Evolutionary conservation across 2,329 filamentous ascomycete genomes (phyloP), one percentile per base, ranked within the genome.

Genomic region (Ophiocordyceps camponoti-saundersi): DNA sequence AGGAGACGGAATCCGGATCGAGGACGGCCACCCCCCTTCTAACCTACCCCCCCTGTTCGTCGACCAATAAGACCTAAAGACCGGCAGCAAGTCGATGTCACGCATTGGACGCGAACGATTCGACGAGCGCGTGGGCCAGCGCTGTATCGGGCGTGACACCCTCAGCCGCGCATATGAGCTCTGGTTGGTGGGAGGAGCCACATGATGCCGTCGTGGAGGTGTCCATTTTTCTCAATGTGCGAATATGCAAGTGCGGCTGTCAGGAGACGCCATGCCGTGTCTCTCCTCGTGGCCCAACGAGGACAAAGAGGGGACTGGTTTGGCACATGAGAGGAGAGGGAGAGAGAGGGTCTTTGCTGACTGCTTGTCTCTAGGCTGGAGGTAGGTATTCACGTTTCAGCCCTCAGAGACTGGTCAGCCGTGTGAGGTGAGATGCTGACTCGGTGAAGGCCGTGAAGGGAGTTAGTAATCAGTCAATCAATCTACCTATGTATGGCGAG

Each of bases 11-110:
- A 59, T 56, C 56, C 56, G 58, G 58, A 57, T 59, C 58, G 58
- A 56, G 61, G 62, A 59, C 58, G 3, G 56, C 60, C 60, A 56
- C 57, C 61, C 60, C 48, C 54, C 60, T n/a, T 55, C 59, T 58
- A 58, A 8, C 36, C 11, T 12, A 40, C n/a, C n/a, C n/a, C 18
- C 44, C 44, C 32, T 10, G 23, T 29, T 29, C 26, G 26, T 29
- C 26, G 8, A 45, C 44, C 59, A 60, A 59, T 62, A 56, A 29
- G 61, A 55, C 56, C 52, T 54, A 53, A 51, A 53, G 55, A 55
- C 48, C n/a, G 46, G 56, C 56, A 61, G 61, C 63, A 63, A 69
- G 64, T 68, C 61, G 63, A 68, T 69, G 62, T 61, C 56, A 57
- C 61, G 60, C 60, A 60, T 60, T 64, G 61, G 61, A 51, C 55